Base-by-base conservation (phyloP, 495 filamentous ascomycete species). In the Aspergillus bertholletiae region DNA sequence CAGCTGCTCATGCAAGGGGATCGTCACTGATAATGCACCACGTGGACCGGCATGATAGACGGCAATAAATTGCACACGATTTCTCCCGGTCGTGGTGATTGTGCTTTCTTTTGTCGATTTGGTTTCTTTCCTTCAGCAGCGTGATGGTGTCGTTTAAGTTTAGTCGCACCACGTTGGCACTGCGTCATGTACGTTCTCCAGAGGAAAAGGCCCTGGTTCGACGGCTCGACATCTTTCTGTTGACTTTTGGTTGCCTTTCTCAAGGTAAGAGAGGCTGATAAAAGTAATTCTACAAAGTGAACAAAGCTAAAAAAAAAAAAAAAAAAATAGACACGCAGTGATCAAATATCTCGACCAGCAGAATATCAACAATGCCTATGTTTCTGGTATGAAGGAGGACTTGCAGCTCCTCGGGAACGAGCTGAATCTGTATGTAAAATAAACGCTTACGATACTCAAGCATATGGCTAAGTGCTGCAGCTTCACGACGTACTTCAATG, bases 401-500 rank as follows among this genome's bases (percentile, higher is more conserved):
- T 66, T 74, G n/a, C 32, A 49, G 5, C 51, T 59, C 37, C 18
- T 17, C 37, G 37, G 80, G 8, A 80, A 78, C 39, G 69, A 86
- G 62, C 40, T 71, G 26, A 71, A 69, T 39, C 30, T 67, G 67
- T 69, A n/a, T 17, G 37, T 8, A 5, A 45, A 30, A 18, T 3
- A 7, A 4, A 9, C 7, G 7, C 22, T 17, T 17, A 11, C 7
- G 7, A 26, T 39, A n/a, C n/a, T 15, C 2, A n/a, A 7, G 3
- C 44, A 23, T 17, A 13, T 23, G 11, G 23, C 48, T 61, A 17
- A 58, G 2, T 0, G 27, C 28, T 5, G 7, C 17, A 67, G 66
- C 28, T 67, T 79, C 60, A 72, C 68, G 17, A 80, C 76, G 1
- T 76, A 70, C 43, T 87, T 79, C 69, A 85, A 80, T 8, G 75